These are phyloP conservation scores for Geotrichum europaeum DNA, from an alignment of 1,139 yeast species.

Conservation along the genomic window DNA sequence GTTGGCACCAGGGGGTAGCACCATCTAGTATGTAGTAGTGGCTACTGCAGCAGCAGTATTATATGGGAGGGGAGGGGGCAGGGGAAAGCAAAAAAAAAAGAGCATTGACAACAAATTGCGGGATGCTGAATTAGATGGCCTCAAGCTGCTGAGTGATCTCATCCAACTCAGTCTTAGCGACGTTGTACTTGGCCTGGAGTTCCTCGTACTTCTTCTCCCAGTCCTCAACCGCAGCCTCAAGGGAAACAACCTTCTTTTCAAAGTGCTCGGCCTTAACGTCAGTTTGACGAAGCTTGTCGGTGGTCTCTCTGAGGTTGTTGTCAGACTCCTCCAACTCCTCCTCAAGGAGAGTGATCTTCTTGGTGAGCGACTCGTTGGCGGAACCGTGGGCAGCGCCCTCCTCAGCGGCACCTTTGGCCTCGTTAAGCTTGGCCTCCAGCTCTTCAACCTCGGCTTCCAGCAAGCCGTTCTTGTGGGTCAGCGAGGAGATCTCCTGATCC, in stretches of 20 bases:
- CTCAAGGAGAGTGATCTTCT: constrained; percentile 88
- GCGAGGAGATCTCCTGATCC: constrained; percentile 90
- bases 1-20: not conserved
- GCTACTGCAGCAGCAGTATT: not conserved
- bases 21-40: not conserved
- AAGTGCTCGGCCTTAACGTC: constrained; percentile 96
- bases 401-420: constrained; percentile 84
- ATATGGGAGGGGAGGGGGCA: not conserved
- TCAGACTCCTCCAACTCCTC: constrained; percentile 92
- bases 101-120: not conserved
- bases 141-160: constrained; percentile 93
- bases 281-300: constrained; percentile 89
- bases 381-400: constrained; percentile 87
- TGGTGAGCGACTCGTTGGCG: constrained; percentile 82
- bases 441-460: constrained; percentile 90
- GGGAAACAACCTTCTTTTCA: constrained; percentile 88
- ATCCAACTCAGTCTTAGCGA: constrained; percentile 85
- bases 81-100: not conserved
- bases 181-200: constrained; percentile 68
- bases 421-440: constrained; percentile 71
- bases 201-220: constrained; percentile 92
- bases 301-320: constrained; percentile 85
- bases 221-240: constrained; percentile 88
- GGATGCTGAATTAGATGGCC: constrained; percentile 41
- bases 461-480: constrained; percentile 85